These are phyloP conservation scores for Trapa bicornis DNA, from an alignment of 345 rosid genomes.

Conservation along the genomic window DNA sequence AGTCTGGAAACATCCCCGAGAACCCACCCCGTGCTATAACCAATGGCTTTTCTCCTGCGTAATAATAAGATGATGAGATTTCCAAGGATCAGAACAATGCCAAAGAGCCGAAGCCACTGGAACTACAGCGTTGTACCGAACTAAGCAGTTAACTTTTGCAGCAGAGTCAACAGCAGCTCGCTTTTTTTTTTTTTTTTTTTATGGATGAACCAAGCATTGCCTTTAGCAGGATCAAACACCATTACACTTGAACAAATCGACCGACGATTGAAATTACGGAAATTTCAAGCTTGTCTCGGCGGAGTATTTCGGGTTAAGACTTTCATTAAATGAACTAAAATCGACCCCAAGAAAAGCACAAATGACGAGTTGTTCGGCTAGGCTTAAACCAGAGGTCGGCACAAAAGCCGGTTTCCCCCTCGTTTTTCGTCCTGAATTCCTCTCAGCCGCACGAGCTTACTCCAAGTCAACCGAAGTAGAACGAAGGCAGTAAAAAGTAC, in stretches of 20 bases:
- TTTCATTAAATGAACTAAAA: not conserved
- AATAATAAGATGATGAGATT: not conserved
- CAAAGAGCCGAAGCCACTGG: too few species aligned
- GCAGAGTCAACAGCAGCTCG: too few species aligned
- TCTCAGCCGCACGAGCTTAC: not conserved
- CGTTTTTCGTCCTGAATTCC: not conserved
- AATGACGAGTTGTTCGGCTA: not conserved
- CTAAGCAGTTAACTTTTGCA: too few species aligned
- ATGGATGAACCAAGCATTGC: too few species aligned
- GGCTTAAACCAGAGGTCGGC: not conserved
- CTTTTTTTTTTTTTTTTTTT: too few species aligned
- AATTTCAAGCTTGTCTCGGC: not conserved
- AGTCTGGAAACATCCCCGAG: conserved; percentile 75
- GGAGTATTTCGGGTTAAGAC: not conserved
- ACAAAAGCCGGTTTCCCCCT: not conserved
- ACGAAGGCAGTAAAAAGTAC: not conserved
- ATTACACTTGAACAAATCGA: not conserved
- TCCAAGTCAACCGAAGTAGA: not conserved
- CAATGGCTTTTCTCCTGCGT: conserved; percentile 57
- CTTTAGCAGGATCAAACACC: too few species aligned
- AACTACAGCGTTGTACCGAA: too few species aligned
- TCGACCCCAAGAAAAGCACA: not conserved
- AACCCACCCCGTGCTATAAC: conserved; percentile 87
- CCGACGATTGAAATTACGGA: not conserved
- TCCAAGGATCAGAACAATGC: too few species aligned